Evolutionary conservation across 345 rosid species (phyloP), one percentile per base, ranked within the genome.

Genomic region (Luvunga scandens): DNA sequence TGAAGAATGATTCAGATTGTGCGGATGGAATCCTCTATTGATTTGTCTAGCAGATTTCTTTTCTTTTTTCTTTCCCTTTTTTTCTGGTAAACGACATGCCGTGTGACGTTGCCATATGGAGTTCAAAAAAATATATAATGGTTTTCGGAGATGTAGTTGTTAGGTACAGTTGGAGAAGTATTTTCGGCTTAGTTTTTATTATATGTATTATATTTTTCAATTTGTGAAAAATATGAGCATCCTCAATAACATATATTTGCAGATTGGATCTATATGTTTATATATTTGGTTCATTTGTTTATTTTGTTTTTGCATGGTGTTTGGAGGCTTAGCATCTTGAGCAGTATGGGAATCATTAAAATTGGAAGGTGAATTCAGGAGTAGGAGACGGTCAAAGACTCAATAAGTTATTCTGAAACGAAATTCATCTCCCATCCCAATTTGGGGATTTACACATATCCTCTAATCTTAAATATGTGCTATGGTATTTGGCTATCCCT

Each of bases 1-100:
- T 25, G 71, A 19, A 71, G 64, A 31, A 75, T 48, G 78, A 65
- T 65, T 65, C 71, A 13, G 50, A 65, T 64, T 75, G 48, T 50
- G 66, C 78, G 71, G 78, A 75, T 22, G 45, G 48, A 25, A 65
- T 64, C 71, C 16, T 22, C 21, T 28, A 48, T 63, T 6, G 48
- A 21, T 28, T 61, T 61, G 24, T 61, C 21, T 42, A 10, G 6
- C 28, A 48, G 63, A 64, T 36, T 75, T 45, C 39, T 75, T 30
- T 48, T 64, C 1, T 19, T 45, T 42, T 12, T 42, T 39, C 48
- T 5, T 34, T 6, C 5, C 5, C 7, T 10, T 42, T 42, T 34
- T 42, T 42, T 33, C 25, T 65, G 62, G 48, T 65, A 75, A 48
- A 64, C 39, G 62, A 64, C 71, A 48, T 64, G 33, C 71, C 27